Evolutionary conservation across 1,139 yeast genomes (phyloP).

Genomic region (Candida sojae): DNA sequence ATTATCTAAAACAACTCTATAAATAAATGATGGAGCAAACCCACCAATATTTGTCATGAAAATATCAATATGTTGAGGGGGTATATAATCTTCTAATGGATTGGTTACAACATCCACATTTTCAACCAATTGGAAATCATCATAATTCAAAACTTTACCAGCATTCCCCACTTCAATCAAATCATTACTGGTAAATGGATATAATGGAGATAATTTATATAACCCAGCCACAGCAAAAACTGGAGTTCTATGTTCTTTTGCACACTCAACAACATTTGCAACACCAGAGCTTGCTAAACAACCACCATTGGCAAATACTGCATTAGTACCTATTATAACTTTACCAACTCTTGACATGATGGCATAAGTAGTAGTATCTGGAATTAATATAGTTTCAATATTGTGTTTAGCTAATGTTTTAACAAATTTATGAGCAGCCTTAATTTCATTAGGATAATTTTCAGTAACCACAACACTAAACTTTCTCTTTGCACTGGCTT

Average conservation of each 20-base stretch:
- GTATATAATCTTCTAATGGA: conserved; percentile 89
- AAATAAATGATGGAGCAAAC: conserved; percentile 92
- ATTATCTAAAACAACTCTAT: conserved; percentile 92
- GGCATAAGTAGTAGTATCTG: conserved; percentile 91
- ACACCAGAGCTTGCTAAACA: conserved; percentile 89
- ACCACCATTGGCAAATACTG: conserved; percentile 96
- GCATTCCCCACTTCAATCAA: conserved; percentile 93
- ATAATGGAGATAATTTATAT: conserved; percentile 88
- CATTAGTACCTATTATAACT: conserved; percentile 87
- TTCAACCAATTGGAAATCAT: conserved; percentile 63
- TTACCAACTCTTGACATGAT: conserved; percentile 98
- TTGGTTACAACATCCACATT: conserved; percentile 80
- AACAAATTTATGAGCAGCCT: conserved; percentile 77
- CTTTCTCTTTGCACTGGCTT: conserved; percentile 86
- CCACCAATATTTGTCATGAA: conserved; percentile 96
- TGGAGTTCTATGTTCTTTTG: conserved; percentile 91
- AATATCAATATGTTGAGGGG: conserved; percentile 93
- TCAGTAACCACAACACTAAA: conserved; percentile 94
- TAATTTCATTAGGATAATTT: conserved; percentile 84
- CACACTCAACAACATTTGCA: conserved; percentile 92
- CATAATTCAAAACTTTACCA: conserved; percentile 75
- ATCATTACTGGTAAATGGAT: conserved; percentile 88
- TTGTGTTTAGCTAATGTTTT: conserved; percentile 78
- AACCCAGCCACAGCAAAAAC: conserved; percentile 95
- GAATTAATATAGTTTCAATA: conserved; percentile 87